Conservation (phyloP, 2,329 filamentous ascomycete genomes). For the Penicillium janthinellum region DNA sequence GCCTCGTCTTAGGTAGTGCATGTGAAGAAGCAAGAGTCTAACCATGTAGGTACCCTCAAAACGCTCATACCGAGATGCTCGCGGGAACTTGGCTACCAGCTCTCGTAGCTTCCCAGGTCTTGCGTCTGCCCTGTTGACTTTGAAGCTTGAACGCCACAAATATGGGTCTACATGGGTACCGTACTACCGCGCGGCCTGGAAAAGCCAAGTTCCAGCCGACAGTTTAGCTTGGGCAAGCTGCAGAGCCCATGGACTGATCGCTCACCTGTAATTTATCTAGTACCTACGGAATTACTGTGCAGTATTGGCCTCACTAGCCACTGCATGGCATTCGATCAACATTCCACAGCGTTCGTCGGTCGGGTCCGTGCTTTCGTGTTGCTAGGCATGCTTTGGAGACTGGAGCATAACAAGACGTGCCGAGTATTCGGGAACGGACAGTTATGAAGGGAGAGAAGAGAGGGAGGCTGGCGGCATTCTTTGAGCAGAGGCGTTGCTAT, state of each 20-base stretch:
- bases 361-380: constrained; percentile 1
- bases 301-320: background rate
- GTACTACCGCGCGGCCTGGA: constrained; percentile 16
- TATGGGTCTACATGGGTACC: constrained; percentile 14
- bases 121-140: background rate
- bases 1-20: too few species aligned
- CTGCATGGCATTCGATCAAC: constrained; percentile 12
- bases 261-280: too few species aligned
- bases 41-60: too few species aligned
- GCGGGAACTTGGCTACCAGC: background rate
- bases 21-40: background rate
- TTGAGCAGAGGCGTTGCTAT: background rate
- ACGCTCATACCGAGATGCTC: background rate
- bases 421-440: constrained; percentile 9
- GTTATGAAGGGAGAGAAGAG: background rate
- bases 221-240: background rate
- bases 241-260: background rate
- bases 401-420: constrained; percentile 1
- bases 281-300: background rate
- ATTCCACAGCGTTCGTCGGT: constrained; percentile 13
- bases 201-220: background rate
- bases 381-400: constrained; percentile 16
- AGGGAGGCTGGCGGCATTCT: constrained; percentile 15
- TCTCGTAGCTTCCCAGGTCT: background rate
- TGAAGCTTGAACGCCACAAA: constrained; percentile 13